Percentiles rank a stretch among this genome's conserved stretches.
phyloP scores from a whole-genome alignment of 352 stramenopile genomes.

The Pythium rishiriense region DNA sequence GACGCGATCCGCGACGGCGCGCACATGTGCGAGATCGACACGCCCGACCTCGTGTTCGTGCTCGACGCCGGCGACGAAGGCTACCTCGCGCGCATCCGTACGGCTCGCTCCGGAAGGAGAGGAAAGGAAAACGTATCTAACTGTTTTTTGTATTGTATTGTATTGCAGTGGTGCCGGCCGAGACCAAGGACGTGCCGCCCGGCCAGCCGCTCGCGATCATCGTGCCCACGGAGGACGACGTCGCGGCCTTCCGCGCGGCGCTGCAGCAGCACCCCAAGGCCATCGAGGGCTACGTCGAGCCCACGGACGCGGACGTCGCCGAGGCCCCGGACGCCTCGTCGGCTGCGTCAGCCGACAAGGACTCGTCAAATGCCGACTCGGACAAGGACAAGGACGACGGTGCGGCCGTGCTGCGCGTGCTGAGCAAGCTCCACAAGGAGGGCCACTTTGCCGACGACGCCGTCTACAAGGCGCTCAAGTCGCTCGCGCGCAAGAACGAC shows the following conservation, averaged over 20 bases:
- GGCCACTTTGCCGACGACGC: slow-evolving; percentile 66
- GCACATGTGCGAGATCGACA: slow-evolving; percentile 88
- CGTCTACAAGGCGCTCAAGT: slow-evolving; percentile 80
- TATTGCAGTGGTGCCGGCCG: slow-evolving; percentile 59
- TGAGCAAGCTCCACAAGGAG: slow-evolving; percentile 84
- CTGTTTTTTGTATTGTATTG: background rate
- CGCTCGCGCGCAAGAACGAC: slow-evolving; percentile 82
- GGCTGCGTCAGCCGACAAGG: background rate
- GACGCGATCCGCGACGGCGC: slow-evolving; percentile 60
- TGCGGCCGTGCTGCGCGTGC: slow-evolving; percentile 69
- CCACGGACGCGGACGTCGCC: background rate
- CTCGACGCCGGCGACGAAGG: slow-evolving; percentile 80
- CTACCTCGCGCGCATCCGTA: slow-evolving; percentile 75
- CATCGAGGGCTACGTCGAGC: slow-evolving; percentile 57
- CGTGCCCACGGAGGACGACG: slow-evolving; percentile 59
- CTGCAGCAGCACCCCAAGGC: slow-evolving; percentile 54
- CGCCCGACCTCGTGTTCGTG: slow-evolving; percentile 77
- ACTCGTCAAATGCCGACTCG: background rate
- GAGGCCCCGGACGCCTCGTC: background rate
- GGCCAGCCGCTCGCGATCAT: slow-evolving; percentile 80
- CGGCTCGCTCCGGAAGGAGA: slow-evolving; percentile 14
- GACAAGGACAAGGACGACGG: slow-evolving; percentile 25
- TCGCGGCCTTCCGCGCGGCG: slow-evolving; percentile 59
- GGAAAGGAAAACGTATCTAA: background rate
- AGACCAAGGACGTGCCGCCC: slow-evolving; percentile 50